Percentiles rank a stretch among this genome's conserved stretches.
These are phyloP conservation scores for Marsdenia floribunda DNA, from an alignment of 257 asterid genomes.

Conservation along the genomic window DNA sequence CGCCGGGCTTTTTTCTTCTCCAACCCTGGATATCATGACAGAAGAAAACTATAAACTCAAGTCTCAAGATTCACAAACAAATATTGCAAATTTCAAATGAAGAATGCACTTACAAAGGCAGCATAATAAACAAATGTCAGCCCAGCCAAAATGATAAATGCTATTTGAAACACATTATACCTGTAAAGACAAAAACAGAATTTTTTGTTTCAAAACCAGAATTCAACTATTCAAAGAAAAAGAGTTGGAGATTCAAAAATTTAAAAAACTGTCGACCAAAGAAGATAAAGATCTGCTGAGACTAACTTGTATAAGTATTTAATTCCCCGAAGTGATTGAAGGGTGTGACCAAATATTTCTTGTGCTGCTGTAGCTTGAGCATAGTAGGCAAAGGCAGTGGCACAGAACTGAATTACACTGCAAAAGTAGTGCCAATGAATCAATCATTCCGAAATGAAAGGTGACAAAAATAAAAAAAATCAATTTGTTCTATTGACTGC, in stretches of 20 bases:
- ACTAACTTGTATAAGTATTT: conserved; percentile 95
- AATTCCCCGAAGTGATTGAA: conserved; percentile 97
- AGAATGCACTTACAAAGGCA: conserved; percentile 60
- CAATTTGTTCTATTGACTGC: background rate
- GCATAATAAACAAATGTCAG: conserved; percentile 88
- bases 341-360: conserved; percentile 96
- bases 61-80: conserved; percentile 15
- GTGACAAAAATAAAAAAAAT: background rate
- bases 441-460: background rate
- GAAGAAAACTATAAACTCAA: conserved; percentile 3
- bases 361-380: conserved; percentile 99
- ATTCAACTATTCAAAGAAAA: background rate
- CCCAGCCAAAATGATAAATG: conserved; percentile 77
- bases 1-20: conserved; percentile 72
- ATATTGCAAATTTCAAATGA: background rate
- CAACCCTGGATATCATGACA: conserved; percentile 51
- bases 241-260: background rate
- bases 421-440: conserved; percentile 20
- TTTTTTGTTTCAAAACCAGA: conserved; percentile 9
- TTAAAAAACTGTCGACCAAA: background rate
- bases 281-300: background rate
- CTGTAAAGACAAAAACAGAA: conserved; percentile 36
- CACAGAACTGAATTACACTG: conserved; percentile 98
- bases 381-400: conserved; percentile 94
- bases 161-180: conserved; percentile 97